Conservation (phyloP, 2,329 filamentous ascomycete genomes). For the Fusarium dimerum region DNA sequence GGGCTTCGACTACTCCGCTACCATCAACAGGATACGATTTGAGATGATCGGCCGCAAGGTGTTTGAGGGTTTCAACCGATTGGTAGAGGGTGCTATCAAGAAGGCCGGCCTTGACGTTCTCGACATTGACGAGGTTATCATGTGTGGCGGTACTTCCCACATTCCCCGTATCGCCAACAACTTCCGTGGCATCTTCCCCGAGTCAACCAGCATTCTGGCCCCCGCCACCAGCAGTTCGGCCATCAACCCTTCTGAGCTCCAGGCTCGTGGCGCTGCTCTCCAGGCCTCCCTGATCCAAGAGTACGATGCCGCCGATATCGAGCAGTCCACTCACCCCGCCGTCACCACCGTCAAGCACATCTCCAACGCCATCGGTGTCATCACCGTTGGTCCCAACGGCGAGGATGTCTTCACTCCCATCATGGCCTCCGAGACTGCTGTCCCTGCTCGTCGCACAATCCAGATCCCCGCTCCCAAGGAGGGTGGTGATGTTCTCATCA, state of each 20-base stretch:
- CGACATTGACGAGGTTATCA: slow-evolving; percentile 92
- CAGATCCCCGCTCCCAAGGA: slow-evolving; percentile 75
- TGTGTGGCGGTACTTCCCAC: slow-evolving; percentile 89
- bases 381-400: slow-evolving; percentile 61
- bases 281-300: slow-evolving; percentile 94
- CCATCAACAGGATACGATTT: slow-evolving; percentile 90
- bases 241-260: slow-evolving; percentile 91
- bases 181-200: slow-evolving; percentile 77
- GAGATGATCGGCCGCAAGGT: slow-evolving; percentile 86
- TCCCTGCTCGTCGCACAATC: slow-evolving; percentile 82
- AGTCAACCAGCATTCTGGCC: slow-evolving; percentile 75
- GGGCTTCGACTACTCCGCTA: slow-evolving; percentile 87
- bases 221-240: slow-evolving; percentile 76
- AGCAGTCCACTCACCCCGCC: slow-evolving; percentile 92
- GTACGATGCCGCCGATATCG: slow-evolving; percentile 90
- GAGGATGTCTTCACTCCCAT: slow-evolving; percentile 77
- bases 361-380: slow-evolving; percentile 82
- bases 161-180: slow-evolving; percentile 89
- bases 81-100: slow-evolving; percentile 82
- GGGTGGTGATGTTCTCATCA: slow-evolving; percentile 85
- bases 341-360: slow-evolving; percentile 94
- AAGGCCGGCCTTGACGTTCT: slow-evolving; percentile 92
- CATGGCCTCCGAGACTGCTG: slow-evolving; percentile 82
- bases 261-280: slow-evolving; percentile 87
- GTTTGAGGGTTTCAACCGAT: slow-evolving; percentile 82